These are phyloP conservation scores for Phialophora tarda DNA, from an alignment of 2,329 filamentous ascomycete genomes.

Conservation along the genomic window DNA sequence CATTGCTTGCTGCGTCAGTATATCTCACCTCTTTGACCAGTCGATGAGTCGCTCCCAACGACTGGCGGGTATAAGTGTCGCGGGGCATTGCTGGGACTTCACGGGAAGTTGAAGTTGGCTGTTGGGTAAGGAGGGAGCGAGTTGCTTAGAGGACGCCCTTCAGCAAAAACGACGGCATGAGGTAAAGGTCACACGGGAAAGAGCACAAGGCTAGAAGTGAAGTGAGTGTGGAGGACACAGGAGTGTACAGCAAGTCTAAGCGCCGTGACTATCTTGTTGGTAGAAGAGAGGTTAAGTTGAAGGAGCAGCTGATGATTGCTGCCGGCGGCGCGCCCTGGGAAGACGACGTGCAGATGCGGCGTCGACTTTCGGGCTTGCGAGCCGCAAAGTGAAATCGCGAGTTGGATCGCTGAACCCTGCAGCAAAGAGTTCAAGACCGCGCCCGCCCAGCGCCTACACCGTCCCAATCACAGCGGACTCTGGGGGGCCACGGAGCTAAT, in stretches of 20 bases:
- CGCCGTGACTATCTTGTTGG: conserved; percentile 2
- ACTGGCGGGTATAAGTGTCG: conserved; percentile 62
- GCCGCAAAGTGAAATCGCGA: conserved; percentile 4
- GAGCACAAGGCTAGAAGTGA: conserved; percentile 14
- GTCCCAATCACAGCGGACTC: conserved; percentile 9
- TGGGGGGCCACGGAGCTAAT: conserved; percentile 8
- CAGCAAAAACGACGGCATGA: conserved; percentile 1
- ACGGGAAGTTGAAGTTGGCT: background rate
- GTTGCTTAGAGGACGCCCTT: background rate
- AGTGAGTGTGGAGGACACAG: conserved; percentile 8
- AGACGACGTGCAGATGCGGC: conserved; percentile 4
- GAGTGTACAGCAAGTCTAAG: background rate
- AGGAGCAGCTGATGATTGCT: background rate
- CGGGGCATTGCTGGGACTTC: conserved; percentile 47
- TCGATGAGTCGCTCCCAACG: conserved; percentile 70
- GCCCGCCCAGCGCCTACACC: background rate
- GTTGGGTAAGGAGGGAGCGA: background rate
- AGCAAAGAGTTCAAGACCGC: background rate
- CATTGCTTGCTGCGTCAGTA: background rate
- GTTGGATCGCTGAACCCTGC: conserved; percentile 19
- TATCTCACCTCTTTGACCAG: conserved; percentile 70
- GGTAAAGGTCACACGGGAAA: conserved; percentile 1
- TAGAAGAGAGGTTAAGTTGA: conserved; percentile 4
- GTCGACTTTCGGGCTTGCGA: conserved; percentile 5
- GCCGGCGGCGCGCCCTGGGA: background rate